Base-by-base conservation (phyloP, 257 asterid species). In the Anisodus tanguticus region DNA sequence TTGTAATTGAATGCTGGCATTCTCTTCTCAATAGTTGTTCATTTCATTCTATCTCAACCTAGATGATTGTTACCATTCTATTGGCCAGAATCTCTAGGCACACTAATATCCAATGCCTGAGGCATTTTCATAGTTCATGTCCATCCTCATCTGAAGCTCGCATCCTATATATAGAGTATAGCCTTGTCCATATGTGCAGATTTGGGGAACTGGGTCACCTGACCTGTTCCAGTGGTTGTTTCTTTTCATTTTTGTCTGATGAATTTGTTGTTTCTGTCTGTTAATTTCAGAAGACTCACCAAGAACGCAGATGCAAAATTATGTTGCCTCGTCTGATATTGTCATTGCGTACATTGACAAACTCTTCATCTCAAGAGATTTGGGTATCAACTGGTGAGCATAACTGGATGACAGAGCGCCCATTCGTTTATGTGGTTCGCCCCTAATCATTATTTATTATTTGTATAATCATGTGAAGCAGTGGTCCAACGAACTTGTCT, bases 371-470 rank as follows among this genome's bases (percentile, higher is more conserved):
- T 80, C 93, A 2, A 92, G 92, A 88, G 87, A 89, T 83, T 85
- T 95, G 86, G 99, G 98, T 43, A 88, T 83, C 55, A 93, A 95
- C 83, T 95, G 99, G 99, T 95, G 90, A 92, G 15, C 45, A 4
- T 26, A 51, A 51, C 63, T 49, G 63, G 81, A 51, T 22, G 63
- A 51, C 63, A 76, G 10, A 51, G 26, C 7, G 8, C 22, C 13
- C 57, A 76, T 51, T 76, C 2, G 5, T 76, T 76, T 26, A 76
- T 76, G 22, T 76, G 62, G 22, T 76, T 76, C 63, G 0, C 81
- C 81, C 17, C 62, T 19, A 51, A 76, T 22, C 8, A 22, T 62
- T 26, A 74, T 12, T 49, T 74, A 74, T 47, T 47, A 49, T 37
- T 11, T 74, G 19, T 74, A 51, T 22, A 22, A 76, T 76, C 63